A percentile compares a stretch with the other conserved stretches of the same genome.
Conservation (phyloP, 805 yeast genomes). For the Kazachstania africana region DNA sequence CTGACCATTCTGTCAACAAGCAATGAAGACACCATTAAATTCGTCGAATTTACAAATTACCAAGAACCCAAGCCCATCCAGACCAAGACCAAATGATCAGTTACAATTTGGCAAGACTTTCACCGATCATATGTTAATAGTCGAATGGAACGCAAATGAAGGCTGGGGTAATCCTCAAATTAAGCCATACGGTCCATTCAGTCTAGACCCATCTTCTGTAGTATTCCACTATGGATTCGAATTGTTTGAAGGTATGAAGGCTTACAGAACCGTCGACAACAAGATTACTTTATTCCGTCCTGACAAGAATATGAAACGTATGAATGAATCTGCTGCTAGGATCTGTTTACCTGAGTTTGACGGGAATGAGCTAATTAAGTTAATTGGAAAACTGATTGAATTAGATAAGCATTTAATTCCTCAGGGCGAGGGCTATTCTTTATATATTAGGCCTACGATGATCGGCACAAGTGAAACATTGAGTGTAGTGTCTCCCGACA, state of each 20-base stretch:
- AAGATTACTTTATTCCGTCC: conserved; percentile 78
- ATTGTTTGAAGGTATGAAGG: conserved; percentile 91
- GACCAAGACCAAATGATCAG: conserved; percentile 44
- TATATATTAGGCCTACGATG: conserved; percentile 87
- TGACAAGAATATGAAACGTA: conserved; percentile 79
- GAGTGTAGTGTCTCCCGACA: conserved; percentile 74
- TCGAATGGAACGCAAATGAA: conserved; percentile 61
- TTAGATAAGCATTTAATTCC: conserved; percentile 73
- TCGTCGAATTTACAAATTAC: conserved; percentile 40
- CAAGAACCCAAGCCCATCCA: conserved; percentile 37
- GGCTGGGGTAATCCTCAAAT: conserved; percentile 91
- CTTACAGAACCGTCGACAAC: conserved; percentile 55
- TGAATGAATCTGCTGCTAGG: conserved; percentile 82
- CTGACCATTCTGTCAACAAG: neutral
- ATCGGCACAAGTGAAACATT: conserved; percentile 84
- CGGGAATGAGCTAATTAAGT: conserved; percentile 57
- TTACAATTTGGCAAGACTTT: conserved; percentile 62
- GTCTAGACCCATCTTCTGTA: conserved; percentile 74
- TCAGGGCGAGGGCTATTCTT: conserved; percentile 71
- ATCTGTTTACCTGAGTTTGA: conserved; percentile 84
- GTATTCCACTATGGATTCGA: conserved; percentile 94
- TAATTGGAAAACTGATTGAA: conserved; percentile 62
- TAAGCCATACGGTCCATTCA: conserved; percentile 65
- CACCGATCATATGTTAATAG: conserved; percentile 78
- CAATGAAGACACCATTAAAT: conserved; percentile 34